Percentiles rank a stretch among this genome's conserved stretches.
phyloP scores from a whole-genome alignment of 176 grass and related monocot species.

The Carex kokanica region DNA sequence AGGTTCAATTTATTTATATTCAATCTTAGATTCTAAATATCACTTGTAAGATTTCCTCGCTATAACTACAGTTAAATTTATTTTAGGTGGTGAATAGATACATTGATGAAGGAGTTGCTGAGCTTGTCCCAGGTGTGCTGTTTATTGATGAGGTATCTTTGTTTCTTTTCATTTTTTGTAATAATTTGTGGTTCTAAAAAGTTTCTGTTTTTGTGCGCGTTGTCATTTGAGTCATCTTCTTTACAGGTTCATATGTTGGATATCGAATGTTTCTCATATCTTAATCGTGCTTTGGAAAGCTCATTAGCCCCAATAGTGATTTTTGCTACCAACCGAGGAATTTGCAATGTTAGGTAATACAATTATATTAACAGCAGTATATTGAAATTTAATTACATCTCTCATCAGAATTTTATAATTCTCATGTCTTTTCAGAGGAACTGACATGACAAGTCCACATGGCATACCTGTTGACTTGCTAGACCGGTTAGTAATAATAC shows the following conservation, averaged over 20 bases:
- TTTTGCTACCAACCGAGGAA: constrained; percentile 87
- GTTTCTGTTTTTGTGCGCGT: background rate
- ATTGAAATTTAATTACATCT: background rate
- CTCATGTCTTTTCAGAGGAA: constrained; percentile 61
- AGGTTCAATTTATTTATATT: constrained; percentile 39
- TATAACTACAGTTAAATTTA: constrained; percentile 18
- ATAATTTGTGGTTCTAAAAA: constrained; percentile 6
- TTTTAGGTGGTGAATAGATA: constrained; percentile 85
- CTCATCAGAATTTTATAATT: constrained; percentile 16
- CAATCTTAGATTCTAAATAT: constrained; percentile 15
- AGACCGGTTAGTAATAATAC: constrained; percentile 84
- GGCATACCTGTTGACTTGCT: constrained; percentile 92
- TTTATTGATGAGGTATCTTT: constrained; percentile 87
- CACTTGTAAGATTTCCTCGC: background rate
- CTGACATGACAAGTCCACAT: constrained; percentile 91
- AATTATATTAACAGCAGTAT: background rate
- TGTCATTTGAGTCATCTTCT: background rate
- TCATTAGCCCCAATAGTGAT: constrained; percentile 86
- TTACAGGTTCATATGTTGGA: constrained; percentile 92
- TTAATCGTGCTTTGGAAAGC: constrained; percentile 92
- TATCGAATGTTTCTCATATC: constrained; percentile 95
- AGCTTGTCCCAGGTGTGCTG: constrained; percentile 91
- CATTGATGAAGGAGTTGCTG: constrained; percentile 91
- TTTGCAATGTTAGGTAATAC: constrained; percentile 84
- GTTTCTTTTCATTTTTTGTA: constrained; percentile 15